Base-by-base conservation (phyloP, 495 filamentous ascomycete species). In the Gamarada debralockiae region DNA sequence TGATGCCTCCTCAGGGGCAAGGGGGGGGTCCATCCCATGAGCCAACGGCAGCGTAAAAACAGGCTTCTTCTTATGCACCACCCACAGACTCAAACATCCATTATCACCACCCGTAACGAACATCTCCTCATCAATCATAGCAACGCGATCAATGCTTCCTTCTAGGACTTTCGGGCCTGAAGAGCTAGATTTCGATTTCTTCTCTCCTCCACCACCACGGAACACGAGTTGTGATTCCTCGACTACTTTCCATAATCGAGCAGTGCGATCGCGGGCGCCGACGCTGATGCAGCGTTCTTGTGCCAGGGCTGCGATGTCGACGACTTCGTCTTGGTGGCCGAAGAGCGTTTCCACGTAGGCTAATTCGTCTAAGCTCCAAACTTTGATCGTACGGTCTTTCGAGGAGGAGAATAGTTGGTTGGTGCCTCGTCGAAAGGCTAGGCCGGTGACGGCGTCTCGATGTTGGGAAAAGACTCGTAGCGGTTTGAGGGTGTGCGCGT, bases 191-290 rank as follows among this genome's bases (percentile, higher is more conserved):
- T 66, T 66, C 42, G 71, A 64, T 67, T 84, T 85, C 59, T 80
- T 81, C 45, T 74, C 74, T 18, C 70, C 74, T 17, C 74, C 72
- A 34, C 89, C 90, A 38, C 91, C 92, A 34, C 92, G 85, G 70
- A 97, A 98, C 1, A 97, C 92, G 3, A 97, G 77, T 64, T 97
- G 95, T 1, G 84, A 87, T 64, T 98, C 93, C 51, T 98, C 93
- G 22, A 90, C 83, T 2, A 97, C 91, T 67, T 97, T 98, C 93
- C 93, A 98, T 55, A 96, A 68, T 24, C 93, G 77, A n/a, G 91
- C 92, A 0, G 93, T 96, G 20, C 92, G 84, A 65, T 98, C 93
- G 44, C 92, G 77, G 24, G 86, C 86, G 53, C 93, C 93, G 17
- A 95, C 93, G 55, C 83, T 89, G 48, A 97, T 76, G 66, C 93